A percentile compares a stretch with the other conserved stretches of the same genome.
phyloP scores from a whole-genome alignment of 1,139 yeast species.

The Debaryomyces sp. region DNA sequence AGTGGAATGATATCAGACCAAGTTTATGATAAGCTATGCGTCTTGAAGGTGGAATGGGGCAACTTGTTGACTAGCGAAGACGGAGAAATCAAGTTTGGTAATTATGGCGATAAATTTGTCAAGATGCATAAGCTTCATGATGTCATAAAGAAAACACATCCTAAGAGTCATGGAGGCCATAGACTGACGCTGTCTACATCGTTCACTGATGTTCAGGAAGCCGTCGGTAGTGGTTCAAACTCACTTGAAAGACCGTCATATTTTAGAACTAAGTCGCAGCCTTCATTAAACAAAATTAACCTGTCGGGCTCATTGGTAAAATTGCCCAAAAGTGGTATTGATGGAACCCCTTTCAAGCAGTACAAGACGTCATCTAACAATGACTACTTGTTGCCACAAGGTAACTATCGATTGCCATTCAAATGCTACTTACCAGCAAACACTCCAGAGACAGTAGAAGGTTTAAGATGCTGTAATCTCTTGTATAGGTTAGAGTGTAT shows the following conservation, averaged over 20 bases:
- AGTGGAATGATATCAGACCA: conserved; percentile 43
- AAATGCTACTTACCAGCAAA: conserved; percentile 57
- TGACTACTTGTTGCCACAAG: conserved; percentile 58
- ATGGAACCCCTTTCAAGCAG: conserved; percentile 47
- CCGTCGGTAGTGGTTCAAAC: not conserved
- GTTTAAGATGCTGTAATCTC: conserved; percentile 56
- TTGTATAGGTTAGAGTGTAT: conserved; percentile 57
- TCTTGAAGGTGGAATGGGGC: conserved; percentile 60
- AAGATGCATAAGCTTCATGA: conserved; percentile 15
- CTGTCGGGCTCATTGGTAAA: conserved; percentile 13
- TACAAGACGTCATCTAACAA: conserved; percentile 23
- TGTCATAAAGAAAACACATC: not conserved
- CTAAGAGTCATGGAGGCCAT: not conserved
- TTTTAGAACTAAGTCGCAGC: conserved; percentile 23
- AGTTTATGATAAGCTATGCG: conserved; percentile 51
- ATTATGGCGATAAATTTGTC: conserved; percentile 39
- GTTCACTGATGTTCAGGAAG: conserved; percentile 4
- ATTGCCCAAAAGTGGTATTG: conserved; percentile 43
- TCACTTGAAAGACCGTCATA: conserved; percentile 20
- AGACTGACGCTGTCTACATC: conserved; percentile 1
- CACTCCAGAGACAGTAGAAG: conserved; percentile 69
- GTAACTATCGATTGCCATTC: conserved; percentile 71
- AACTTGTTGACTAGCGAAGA: conserved; percentile 52
- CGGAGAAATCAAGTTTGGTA: conserved; percentile 49
- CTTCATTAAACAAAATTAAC: conserved; percentile 10